Evolutionary conservation across 2,329 filamentous ascomycete genomes (phyloP).

Genomic region (Aspergillus bombycis): DNA sequence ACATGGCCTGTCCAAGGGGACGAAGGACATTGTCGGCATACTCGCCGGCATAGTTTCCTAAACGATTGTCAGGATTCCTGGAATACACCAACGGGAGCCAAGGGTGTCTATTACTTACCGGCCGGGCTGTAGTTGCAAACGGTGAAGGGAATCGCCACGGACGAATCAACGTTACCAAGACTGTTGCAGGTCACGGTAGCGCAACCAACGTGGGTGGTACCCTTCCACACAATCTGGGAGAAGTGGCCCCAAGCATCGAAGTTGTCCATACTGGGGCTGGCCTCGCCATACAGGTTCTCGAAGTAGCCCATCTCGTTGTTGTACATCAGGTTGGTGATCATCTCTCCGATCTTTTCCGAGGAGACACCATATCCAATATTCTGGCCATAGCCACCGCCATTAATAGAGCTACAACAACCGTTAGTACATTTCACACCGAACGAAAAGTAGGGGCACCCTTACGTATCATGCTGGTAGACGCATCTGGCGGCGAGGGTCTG

Average conservation of each 20-base stretch:
- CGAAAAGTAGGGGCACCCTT: slow-evolving; percentile 30
- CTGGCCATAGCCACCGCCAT: slow-evolving; percentile 76
- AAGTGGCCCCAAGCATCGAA: slow-evolving; percentile 76
- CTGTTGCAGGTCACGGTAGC: slow-evolving; percentile 51
- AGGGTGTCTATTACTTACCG: slow-evolving; percentile 57
- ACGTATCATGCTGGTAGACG: slow-evolving; percentile 76
- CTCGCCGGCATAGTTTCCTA: slow-evolving; percentile 59
- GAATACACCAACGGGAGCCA: too few species aligned
- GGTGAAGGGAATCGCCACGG: slow-evolving; percentile 66
- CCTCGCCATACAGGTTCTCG: slow-evolving; percentile 61
- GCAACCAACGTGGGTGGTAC: slow-evolving; percentile 66
- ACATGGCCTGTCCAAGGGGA: slow-evolving; percentile 44
- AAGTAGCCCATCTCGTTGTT: slow-evolving; percentile 70
- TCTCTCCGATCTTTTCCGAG: slow-evolving; percentile 62
- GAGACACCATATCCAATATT: slow-evolving; percentile 77
- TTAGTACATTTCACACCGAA: slow-evolving; percentile 9
- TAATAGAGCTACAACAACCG: slow-evolving; percentile 45
- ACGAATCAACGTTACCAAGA: slow-evolving; percentile 46
- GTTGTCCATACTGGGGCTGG: slow-evolving; percentile 61
- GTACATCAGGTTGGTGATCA: slow-evolving; percentile 86
- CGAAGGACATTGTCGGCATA: slow-evolving; percentile 57
- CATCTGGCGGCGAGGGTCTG: slow-evolving; percentile 66
- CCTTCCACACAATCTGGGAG: slow-evolving; percentile 73
- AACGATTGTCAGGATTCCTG: slow-evolving; percentile 27
- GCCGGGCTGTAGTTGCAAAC: slow-evolving; percentile 84